These are phyloP conservation scores for Kuraishia capsulata DNA, from an alignment of 805 yeast species.

Conservation along the genomic window DNA sequence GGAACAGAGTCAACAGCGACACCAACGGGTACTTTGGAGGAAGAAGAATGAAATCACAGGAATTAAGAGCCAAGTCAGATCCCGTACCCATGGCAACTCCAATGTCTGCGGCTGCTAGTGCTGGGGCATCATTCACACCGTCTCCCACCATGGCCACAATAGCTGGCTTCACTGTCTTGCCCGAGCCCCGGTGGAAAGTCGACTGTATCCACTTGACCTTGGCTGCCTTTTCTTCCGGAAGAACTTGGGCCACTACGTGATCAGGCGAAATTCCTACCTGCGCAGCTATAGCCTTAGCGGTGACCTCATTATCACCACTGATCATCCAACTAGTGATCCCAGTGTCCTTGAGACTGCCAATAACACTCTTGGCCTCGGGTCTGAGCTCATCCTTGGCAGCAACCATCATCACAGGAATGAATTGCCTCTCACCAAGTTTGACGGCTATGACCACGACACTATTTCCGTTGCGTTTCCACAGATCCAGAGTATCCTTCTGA, in stretches of 20 bases:
- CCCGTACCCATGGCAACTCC: constrained; percentile 75
- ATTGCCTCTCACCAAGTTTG: constrained; percentile 19
- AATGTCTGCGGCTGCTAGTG: constrained; percentile 64
- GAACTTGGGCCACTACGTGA: constrained; percentile 58
- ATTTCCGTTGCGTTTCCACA: constrained; percentile 58
- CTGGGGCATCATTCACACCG: constrained; percentile 80
- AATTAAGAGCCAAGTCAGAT: constrained; percentile 64
- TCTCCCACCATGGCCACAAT: constrained; percentile 77
- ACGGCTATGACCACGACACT: constrained; percentile 52
- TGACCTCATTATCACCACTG: constrained; percentile 61
- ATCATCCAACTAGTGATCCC: constrained; percentile 64
- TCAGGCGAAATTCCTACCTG: constrained; percentile 46
- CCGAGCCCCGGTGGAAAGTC: constrained; percentile 19
- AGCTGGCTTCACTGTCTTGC: constrained; percentile 10
- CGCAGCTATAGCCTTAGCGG: constrained; percentile 59
- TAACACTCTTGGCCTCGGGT: constrained; percentile 46
- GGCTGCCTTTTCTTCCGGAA: constrained; percentile 65
- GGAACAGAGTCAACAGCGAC: constrained; percentile 45
- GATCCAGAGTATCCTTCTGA: constrained; percentile 24
- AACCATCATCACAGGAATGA: constrained; percentile 34
- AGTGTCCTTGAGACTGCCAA: constrained; percentile 26
- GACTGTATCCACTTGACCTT: constrained; percentile 47
- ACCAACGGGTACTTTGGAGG: constrained; percentile 40
- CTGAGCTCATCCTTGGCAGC: constrained; percentile 56
- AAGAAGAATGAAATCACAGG: constrained; percentile 65